Evolutionary conservation across 2,329 filamentous ascomycete species (phyloP).

Genomic region (Cadophora malorum): DNA sequence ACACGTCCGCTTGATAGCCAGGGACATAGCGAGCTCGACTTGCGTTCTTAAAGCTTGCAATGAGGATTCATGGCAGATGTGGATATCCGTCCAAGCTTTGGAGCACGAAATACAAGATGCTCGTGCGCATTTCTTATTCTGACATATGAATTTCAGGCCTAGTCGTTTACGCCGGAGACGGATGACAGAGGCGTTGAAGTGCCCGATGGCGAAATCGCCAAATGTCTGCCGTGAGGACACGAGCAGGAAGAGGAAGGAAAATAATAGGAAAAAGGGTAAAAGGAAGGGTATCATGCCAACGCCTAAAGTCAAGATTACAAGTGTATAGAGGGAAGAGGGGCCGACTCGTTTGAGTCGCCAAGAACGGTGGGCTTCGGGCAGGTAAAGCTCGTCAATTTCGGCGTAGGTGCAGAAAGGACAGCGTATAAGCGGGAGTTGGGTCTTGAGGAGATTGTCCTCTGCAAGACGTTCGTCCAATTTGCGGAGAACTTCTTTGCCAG

Average conservation of each 20-base stretch:
- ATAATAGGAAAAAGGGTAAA: slow-evolving; percentile 57
- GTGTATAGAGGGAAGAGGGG: slow-evolving; percentile 43
- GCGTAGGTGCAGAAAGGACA: slow-evolving; percentile 94
- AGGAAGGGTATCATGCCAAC: slow-evolving; percentile 63
- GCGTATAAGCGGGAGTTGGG: slow-evolving; percentile 75
- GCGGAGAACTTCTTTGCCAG: slow-evolving; percentile 72
- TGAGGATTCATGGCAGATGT: slow-evolving; percentile 87
- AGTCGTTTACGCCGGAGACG: slow-evolving; percentile 74
- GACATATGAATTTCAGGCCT: slow-evolving; percentile 80
- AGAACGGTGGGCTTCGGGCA: slow-evolving; percentile 59
- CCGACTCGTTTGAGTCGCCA: slow-evolving; percentile 63
- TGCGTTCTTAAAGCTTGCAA: slow-evolving; percentile 83
- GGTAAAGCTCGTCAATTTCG: slow-evolving; percentile 80
- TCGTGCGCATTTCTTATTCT: slow-evolving; percentile 69
- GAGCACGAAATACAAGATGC: slow-evolving; percentile 82
- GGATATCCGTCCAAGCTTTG: slow-evolving; percentile 86
- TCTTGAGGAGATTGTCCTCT: slow-evolving; percentile 76
- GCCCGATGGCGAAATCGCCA: slow-evolving; percentile 49
- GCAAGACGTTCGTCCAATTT: slow-evolving; percentile 82
- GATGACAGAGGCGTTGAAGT: slow-evolving; percentile 65
- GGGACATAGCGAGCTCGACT: slow-evolving; percentile 90
- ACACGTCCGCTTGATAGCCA: slow-evolving; percentile 93
- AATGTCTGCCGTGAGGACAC: slow-evolving; percentile 53
- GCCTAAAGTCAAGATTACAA: slow-evolving; percentile 56
- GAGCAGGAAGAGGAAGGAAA: slow-evolving; percentile 53